Base-by-base conservation (phyloP, 2,329 filamentous ascomycete genomes). In the Chalaropsis ovoidea region DNA sequence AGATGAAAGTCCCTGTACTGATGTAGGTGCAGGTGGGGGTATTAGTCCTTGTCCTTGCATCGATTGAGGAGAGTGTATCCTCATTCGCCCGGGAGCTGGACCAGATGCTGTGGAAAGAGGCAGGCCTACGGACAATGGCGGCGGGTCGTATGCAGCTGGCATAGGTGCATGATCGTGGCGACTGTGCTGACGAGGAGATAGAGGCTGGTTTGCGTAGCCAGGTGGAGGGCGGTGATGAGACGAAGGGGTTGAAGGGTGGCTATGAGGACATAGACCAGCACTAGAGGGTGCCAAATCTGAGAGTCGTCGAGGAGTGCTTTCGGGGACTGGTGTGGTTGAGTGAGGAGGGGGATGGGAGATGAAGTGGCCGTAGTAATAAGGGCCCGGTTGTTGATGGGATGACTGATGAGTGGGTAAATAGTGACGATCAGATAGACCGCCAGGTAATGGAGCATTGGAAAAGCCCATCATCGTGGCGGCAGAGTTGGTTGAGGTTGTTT, bases 401-500 rank as follows among this genome's bases (percentile, higher is more conserved):
- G 43, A 13, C 13, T 58, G 64, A n/a, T 65, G 64, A 2, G 42
- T 31, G 22, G 49, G 19, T 27, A 61, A 47, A 24, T 49, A 56
- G 43, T 63, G 61, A 11, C 61, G 65, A 35, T 67, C 54, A 17
- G 61, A 22, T 43, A 27, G 15, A 6, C 17, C 49, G 35, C 61
- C 17, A 22, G 60, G 61, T 15, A 63, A 41, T 15, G 65, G 61
- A 39, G 65, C 41, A 49, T 42, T 63, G 7, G 65, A 63, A 43
- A 63, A 67, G 24, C 52, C 52, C 43, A 64, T 64, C 65, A 67
- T 67, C 17, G 49, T 64, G 42, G n/a, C 45, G n/a, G 61, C 8
- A 27, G 67, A 62, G 35, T 60, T 35, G 61, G 31, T 22, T 68
- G 69, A 58, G 62, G 69, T 64, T 71, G 69, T n/a, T n/a, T 39